Percentiles rank a stretch among this genome's conserved stretches.
These are phyloP conservation scores for Candida anutae DNA, from an alignment of 1,139 yeast species.

Conservation along the genomic window DNA sequence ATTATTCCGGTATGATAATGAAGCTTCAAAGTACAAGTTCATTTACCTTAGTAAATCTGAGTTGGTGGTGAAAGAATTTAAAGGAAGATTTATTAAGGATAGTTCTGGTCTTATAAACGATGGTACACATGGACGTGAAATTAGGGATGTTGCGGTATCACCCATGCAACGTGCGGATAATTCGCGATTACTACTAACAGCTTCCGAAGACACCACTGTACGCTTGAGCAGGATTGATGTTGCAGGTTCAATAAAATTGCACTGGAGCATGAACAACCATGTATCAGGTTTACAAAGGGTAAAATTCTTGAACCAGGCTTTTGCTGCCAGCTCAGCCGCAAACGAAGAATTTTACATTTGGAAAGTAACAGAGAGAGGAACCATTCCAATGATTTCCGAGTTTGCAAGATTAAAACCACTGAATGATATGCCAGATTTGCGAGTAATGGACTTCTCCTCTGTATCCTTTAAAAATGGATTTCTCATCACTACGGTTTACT, in stretches of 20 bases:
- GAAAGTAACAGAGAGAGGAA: constrained; percentile 37
- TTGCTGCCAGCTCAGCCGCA: constrained; percentile 64
- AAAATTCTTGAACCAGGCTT: constrained; percentile 47
- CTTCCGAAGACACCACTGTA: constrained; percentile 83
- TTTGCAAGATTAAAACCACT: constrained; percentile 41
- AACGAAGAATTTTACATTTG: constrained; percentile 84
- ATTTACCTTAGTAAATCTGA: constrained; percentile 52
- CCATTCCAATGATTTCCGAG: constrained; percentile 37
- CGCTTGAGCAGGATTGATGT: constrained; percentile 42
- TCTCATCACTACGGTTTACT: constrained; percentile 63
- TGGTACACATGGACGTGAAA: constrained; percentile 90
- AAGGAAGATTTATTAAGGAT: constrained; percentile 11
- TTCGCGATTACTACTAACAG: constrained; percentile 50
- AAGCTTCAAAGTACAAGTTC: constrained; percentile 19
- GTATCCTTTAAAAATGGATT: constrained; percentile 33
- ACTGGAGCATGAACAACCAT: constrained; percentile 70
- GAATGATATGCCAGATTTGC: constrained; percentile 63
- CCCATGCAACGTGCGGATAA: constrained; percentile 14
- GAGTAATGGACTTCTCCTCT: constrained; percentile 79
- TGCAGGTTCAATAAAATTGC: constrained; percentile 35
- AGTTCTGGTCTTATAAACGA: constrained; percentile 25
- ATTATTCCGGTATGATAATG: constrained; percentile 18
- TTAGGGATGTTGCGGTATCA: constrained; percentile 56
- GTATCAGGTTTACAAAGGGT: constrained; percentile 81
- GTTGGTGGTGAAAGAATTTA: constrained; percentile 20